These are phyloP conservation scores for Pneumocystis carinii DNA, from an alignment of 1,139 yeast genomes.

Conservation along the genomic window DNA sequence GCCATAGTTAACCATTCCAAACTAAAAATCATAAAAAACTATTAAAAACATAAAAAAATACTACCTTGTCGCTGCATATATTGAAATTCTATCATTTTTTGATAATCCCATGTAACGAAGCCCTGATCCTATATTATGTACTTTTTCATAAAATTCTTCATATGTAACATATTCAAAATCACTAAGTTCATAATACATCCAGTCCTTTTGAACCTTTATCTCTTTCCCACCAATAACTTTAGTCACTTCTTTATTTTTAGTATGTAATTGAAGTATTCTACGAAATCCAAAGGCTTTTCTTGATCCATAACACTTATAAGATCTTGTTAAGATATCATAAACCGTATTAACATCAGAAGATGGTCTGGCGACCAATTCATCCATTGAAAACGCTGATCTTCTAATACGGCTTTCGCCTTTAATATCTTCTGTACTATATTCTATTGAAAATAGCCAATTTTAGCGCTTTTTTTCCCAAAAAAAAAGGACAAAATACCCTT, in stretches of 20 bases:
- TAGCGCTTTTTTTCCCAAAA: not conserved
- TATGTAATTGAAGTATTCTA: conserved; percentile 54
- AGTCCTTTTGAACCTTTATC: conserved; percentile 57
- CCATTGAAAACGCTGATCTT: conserved; percentile 50
- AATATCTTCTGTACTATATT: not conserved
- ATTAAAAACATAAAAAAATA: conserved; percentile 16
- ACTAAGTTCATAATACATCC: conserved; percentile 74
- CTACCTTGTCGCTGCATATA: conserved; percentile 46
- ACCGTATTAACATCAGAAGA: conserved; percentile 36
- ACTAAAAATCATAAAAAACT: not conserved
- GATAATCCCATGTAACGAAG: conserved; percentile 56
- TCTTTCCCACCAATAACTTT: conserved; percentile 69
- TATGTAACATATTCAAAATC: conserved; percentile 54
- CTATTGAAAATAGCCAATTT: not conserved
- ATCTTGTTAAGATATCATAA: conserved; percentile 54
- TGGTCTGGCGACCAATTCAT: conserved; percentile 30
- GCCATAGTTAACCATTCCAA: conserved; percentile 12
- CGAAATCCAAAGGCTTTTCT: conserved; percentile 66
- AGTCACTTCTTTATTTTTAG: conserved; percentile 58
- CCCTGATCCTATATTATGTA: conserved; percentile 57
- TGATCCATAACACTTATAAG: conserved; percentile 42
- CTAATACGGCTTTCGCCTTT: conserved; percentile 76
- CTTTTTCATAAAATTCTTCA: conserved; percentile 37
- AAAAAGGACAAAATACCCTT: not conserved
- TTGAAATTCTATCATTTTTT: conserved; percentile 55